Percentiles rank a stretch among this genome's conserved stretches.
Conservation (phyloP, 176 grass and related monocot genomes). For the Olyra latifolia region DNA sequence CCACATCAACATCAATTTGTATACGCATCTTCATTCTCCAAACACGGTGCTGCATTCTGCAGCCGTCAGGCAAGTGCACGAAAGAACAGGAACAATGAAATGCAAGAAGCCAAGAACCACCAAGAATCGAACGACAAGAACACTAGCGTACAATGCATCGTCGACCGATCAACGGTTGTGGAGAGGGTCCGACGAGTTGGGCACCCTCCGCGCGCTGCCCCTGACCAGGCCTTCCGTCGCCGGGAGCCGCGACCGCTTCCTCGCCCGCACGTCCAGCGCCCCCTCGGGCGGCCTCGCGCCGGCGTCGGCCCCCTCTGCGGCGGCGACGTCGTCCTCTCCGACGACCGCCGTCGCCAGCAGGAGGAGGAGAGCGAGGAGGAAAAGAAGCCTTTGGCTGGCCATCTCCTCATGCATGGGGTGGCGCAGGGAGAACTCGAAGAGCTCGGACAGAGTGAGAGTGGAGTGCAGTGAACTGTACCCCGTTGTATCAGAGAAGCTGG, state of each 20-base stretch:
- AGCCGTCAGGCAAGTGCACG: background rate
- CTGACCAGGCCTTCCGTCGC: conserved; percentile 50
- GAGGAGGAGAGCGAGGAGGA: conserved; percentile 31
- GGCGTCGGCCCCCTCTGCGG: background rate
- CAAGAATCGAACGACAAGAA: background rate
- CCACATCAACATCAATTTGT: conserved; percentile 30
- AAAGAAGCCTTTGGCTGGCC: conserved; percentile 35
- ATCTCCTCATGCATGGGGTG: conserved; percentile 41
- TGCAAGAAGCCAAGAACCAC: background rate
- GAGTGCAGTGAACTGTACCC: background rate
- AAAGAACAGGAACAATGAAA: background rate
- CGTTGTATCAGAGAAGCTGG: background rate
- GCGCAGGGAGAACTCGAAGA: background rate
- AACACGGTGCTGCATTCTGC: conserved; percentile 19
- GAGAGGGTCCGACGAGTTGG: conserved; percentile 82
- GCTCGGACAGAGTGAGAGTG: background rate
- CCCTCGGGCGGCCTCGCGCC: conserved; percentile 4
- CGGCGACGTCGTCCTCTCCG: conserved; percentile 8
- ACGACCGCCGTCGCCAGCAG: conserved; percentile 35
- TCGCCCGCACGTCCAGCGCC: conserved; percentile 37
- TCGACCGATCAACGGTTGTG: conserved; percentile 65
- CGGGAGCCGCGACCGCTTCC: conserved; percentile 47
- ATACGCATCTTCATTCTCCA: conserved; percentile 24
- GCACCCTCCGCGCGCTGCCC: conserved; percentile 68
- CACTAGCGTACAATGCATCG: too few relatives aligned